Conservation (phyloP, 768 basidiomycete species). For the Neoboletus subvelutipes region DNA sequence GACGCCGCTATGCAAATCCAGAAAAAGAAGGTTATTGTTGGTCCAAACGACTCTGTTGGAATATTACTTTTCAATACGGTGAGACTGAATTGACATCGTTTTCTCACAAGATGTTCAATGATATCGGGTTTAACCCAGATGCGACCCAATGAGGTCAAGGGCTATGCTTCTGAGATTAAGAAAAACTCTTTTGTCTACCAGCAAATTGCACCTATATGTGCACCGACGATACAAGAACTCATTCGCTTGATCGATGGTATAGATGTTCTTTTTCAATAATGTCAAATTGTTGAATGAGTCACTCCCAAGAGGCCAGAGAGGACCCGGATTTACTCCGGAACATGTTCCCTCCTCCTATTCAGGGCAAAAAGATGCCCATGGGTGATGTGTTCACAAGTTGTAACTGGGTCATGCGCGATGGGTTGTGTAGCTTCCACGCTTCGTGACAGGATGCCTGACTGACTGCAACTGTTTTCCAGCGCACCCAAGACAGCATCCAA, state of each 20-base stretch:
- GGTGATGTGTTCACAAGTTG: constrained; percentile 91
- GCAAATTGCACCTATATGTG: constrained; percentile 72
- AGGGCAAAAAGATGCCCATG: constrained; percentile 63
- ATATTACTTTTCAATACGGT: constrained; percentile 93
- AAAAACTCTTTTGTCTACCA: constrained; percentile 71
- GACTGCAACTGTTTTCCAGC: constrained; percentile 36
- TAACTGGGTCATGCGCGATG: constrained; percentile 85
- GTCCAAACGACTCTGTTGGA: constrained; percentile 88
- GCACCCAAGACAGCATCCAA: constrained; percentile 89
- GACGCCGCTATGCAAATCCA: constrained; percentile 83
- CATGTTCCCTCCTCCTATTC: constrained; percentile 66
- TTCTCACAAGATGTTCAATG: not conserved
- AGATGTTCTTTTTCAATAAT: constrained; percentile 7
- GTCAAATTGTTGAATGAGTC: constrained; percentile 2
- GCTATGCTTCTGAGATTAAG: constrained; percentile 59
- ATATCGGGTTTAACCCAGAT: constrained; percentile 14
- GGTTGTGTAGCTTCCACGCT: constrained; percentile 46
- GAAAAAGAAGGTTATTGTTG: constrained; percentile 85
- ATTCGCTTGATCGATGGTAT: constrained; percentile 76
- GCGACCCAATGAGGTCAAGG: constrained; percentile 34
- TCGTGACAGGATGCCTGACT: not conserved
- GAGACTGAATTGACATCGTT: constrained; percentile 26
- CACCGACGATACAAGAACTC: constrained; percentile 77
- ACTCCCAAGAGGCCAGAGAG: constrained; percentile 56
- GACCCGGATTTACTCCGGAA: constrained; percentile 55